Base-by-base conservation (phyloP, 371 early-diverging fungal species). In the Saksenaea vasiformis region DNA sequence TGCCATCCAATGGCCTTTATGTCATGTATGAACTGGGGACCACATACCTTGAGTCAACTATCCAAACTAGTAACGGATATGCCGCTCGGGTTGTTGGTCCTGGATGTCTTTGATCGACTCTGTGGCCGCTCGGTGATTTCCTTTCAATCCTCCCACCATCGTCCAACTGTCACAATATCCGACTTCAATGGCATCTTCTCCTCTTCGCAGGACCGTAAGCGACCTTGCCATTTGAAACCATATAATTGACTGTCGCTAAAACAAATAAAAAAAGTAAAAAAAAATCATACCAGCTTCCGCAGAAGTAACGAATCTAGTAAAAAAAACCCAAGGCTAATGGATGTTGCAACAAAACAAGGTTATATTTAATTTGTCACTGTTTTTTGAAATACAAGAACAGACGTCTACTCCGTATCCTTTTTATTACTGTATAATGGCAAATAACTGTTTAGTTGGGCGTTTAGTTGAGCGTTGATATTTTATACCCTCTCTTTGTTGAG, bases 21-120 rank as follows among this genome's bases (percentile, higher is more conserved):
- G 39, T 39, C 39, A 39, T 39, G 39, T 39, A 39, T 39, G 39
- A 39, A 39, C 11, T 39, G 11, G 39, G 39, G 39, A 39, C 22
- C 22, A 19, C 7, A 47, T 19, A 47, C n/a, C 47, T 47, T 47
- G 47, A 22, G 47, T 22, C 22, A 47, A 19, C 19, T 47, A 59
- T 55, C 55, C 58, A 67, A 62, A 58, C 64, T 68, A 24, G 28
- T 68, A 56, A 57, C 60, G 64, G 68, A 60, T 63, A 60, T 60
- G 17, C 64, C 62, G 13, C 60, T 54, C 56, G 22, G 36, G 57
- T 68, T 63, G 58, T 60, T 54, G 51, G 58, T 65, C 35, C 63
- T 69, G 56, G 61, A 65, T 62, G 62, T 41, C 54, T 65, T 62
- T 39, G 41, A 66, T 62, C 60, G 65, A 44, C 55, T 66, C 62